A percentile compares a stretch with the other conserved stretches of the same genome.
phyloP scores from a whole-genome alignment of 2,329 filamentous ascomycete species.

The Fusarium sublunatum region DNA sequence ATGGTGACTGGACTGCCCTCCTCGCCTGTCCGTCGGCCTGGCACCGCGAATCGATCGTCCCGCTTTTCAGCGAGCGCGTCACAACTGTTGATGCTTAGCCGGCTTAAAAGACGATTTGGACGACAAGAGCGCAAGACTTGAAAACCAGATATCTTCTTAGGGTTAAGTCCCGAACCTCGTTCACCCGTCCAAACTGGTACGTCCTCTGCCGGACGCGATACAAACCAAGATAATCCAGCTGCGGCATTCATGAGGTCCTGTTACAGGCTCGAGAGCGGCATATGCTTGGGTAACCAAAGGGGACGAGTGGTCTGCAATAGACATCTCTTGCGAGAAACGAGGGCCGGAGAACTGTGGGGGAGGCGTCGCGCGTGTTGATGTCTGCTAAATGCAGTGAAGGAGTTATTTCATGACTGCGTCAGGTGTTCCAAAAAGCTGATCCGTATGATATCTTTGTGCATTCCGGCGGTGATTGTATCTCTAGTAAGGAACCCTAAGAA shows the following conservation, averaged over 20 bases:
- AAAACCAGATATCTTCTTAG: slow-evolving; percentile 81
- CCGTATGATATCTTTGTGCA: slow-evolving; percentile 21
- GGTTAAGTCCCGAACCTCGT: slow-evolving; percentile 93
- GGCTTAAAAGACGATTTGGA: slow-evolving; percentile 74
- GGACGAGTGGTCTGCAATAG: slow-evolving; percentile 58
- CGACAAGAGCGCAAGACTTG: slow-evolving; percentile 79
- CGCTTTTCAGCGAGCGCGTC: slow-evolving; percentile 63
- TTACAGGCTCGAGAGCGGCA: slow-evolving; percentile 72
- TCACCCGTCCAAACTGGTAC: slow-evolving; percentile 63
- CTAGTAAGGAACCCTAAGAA: slow-evolving; percentile 32
- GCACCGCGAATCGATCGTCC: slow-evolving; percentile 50
- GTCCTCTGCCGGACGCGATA: slow-evolving; percentile 45
- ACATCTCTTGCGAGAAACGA: slow-evolving; percentile 77
- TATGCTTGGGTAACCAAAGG: slow-evolving; percentile 56
- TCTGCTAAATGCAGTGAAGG: slow-evolving; percentile 56
- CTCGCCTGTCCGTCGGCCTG: slow-evolving; percentile 59
- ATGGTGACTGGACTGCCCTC: slow-evolving; percentile 68
- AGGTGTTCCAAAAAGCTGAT: slow-evolving; percentile 25
- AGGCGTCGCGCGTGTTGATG: slow-evolving; percentile 72
- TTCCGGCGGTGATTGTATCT: slow-evolving; percentile 27
- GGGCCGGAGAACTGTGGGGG: slow-evolving; percentile 82
- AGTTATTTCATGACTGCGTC: slow-evolving; percentile 50
- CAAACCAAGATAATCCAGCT: slow-evolving; percentile 56
- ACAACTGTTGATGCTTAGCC: slow-evolving; percentile 47
- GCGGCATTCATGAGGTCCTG: slow-evolving; percentile 63